Percentiles rank a stretch among this genome's conserved stretches.
These are phyloP conservation scores for Ustilago sp. DNA, from an alignment of 1,284 basidiomycete species.

Conservation along the genomic window DNA sequence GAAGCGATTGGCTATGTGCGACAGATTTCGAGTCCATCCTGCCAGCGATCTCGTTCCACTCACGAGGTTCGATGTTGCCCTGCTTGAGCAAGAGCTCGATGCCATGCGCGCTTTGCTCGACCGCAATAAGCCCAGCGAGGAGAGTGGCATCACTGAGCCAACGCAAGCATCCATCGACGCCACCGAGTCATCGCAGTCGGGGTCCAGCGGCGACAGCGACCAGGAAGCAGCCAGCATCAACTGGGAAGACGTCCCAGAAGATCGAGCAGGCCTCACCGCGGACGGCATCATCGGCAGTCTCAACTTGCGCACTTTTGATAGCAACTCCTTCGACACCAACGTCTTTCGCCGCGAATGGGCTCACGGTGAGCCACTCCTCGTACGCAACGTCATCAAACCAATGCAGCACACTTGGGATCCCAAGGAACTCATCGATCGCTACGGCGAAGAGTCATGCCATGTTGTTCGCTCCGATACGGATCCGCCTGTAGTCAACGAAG, in stretches of 20 bases:
- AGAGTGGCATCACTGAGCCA: background rate
- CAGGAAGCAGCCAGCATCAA: constrained; percentile 12
- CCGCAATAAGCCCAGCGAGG: background rate
- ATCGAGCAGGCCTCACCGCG: constrained; percentile 26
- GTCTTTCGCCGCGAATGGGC: constrained; percentile 43
- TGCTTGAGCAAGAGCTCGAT: constrained; percentile 78
- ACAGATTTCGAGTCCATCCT: constrained; percentile 40
- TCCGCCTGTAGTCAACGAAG: constrained; percentile 77
- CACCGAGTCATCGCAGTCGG: background rate
- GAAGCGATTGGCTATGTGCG: constrained; percentile 44
- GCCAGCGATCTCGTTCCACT: constrained; percentile 80
- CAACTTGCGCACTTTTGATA: constrained; percentile 22
- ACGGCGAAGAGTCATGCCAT: constrained; percentile 77
- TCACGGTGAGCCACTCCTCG: constrained; percentile 55
- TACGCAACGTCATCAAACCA: constrained; percentile 35
- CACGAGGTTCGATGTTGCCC: constrained; percentile 76
- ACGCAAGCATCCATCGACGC: background rate
- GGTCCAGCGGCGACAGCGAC: background rate
- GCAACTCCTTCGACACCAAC: constrained; percentile 16
- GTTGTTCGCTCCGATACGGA: constrained; percentile 71
- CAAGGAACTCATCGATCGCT: constrained; percentile 76
- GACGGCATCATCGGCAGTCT: constrained; percentile 33
- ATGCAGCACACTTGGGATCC: constrained; percentile 77
- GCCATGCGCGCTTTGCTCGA: constrained; percentile 71
- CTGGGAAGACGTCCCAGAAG: constrained; percentile 18